Evolutionary conservation across 805 yeast genomes (phyloP).

Genomic region (Lachancea fermentati): DNA sequence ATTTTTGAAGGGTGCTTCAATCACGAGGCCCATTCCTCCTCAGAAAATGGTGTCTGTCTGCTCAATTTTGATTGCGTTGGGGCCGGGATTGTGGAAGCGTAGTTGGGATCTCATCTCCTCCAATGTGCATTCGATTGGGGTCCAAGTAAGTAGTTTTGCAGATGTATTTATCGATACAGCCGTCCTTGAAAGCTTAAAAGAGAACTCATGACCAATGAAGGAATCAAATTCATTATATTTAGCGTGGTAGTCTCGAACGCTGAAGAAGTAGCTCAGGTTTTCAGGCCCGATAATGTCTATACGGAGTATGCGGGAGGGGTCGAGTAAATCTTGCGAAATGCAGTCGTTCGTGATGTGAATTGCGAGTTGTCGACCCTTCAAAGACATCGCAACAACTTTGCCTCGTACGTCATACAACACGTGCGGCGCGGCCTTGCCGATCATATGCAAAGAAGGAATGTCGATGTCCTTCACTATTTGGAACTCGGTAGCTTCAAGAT

Average conservation of each 20-base stretch:
- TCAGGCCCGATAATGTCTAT: slow-evolving; percentile 14
- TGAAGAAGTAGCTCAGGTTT: slow-evolving; percentile 15
- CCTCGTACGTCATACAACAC: slow-evolving; percentile 3
- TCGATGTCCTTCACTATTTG: slow-evolving; percentile 1
- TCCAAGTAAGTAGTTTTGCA: slow-evolving; percentile 15
- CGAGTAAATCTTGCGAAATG: slow-evolving; percentile 12
- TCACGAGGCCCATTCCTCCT: too few species aligned
- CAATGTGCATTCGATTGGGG: slow-evolving; percentile 21
- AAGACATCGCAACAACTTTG: slow-evolving; percentile 6
- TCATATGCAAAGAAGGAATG: neutral
- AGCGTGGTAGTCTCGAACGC: neutral
- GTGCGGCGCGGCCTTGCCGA: neutral
- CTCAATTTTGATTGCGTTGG: neutral
- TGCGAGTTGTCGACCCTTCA: slow-evolving; percentile 1
- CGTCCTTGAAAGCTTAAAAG: slow-evolving; percentile 4
- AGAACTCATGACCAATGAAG: slow-evolving; percentile 1
- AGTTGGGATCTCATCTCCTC: slow-evolving; percentile 17
- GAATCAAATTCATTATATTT: neutral
- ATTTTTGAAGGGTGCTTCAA: too few species aligned
- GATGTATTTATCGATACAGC: slow-evolving; percentile 1
- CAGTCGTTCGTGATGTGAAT: slow-evolving; percentile 13
- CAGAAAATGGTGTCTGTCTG: neutral
- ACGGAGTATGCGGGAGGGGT: slow-evolving; percentile 14
- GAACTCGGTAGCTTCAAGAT: neutral
- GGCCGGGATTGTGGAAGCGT: neutral